These are phyloP conservation scores for Neurospora africana DNA, from an alignment of 495 filamentous ascomycete genomes.

Conservation along the genomic window DNA sequence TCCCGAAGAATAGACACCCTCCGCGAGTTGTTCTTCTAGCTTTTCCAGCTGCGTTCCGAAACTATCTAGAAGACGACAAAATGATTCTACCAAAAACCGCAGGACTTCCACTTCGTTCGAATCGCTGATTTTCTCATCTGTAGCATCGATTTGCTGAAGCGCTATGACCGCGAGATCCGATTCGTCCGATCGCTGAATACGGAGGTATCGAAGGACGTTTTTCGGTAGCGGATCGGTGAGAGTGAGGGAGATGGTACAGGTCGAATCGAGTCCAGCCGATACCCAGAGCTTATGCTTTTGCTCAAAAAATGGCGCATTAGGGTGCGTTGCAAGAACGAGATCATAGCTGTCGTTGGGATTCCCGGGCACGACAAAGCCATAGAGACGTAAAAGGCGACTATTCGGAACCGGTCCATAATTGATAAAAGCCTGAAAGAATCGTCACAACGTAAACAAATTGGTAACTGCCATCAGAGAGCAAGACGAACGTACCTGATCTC, in stretches of 20 bases:
- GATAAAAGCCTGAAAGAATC: too few species aligned
- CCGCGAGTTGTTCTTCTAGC: conserved; percentile 24
- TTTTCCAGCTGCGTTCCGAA: conserved; percentile 22
- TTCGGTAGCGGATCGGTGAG: conserved; percentile 23
- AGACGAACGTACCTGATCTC: conserved; percentile 25
- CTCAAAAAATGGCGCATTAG: conserved; percentile 19
- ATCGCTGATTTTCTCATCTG: conserved; percentile 18
- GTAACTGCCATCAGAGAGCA: too few species aligned
- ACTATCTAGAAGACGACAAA: conserved; percentile 17
- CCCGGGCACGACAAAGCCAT: conserved; percentile 21
- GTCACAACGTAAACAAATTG: too few species aligned
- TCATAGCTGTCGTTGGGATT: conserved; percentile 27
- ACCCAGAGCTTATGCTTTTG: conserved; percentile 24
- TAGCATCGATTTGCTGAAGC: conserved; percentile 10
- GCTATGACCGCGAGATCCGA: conserved; percentile 15
- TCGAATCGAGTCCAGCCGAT: conserved; percentile 22
- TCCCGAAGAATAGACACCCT: conserved; percentile 21
- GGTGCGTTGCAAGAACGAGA: conserved; percentile 21
- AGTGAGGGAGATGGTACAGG: conserved; percentile 21
- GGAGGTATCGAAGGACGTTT: conserved; percentile 21
- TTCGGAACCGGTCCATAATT: conserved; percentile 22
- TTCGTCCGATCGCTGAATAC: conserved; percentile 20
- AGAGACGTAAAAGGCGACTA: conserved; percentile 25
- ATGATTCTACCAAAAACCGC: conserved; percentile 18
- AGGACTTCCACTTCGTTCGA: conserved; percentile 23